Percentiles rank a stretch among this genome's conserved stretches.
phyloP scores from a whole-genome alignment of 2,329 filamentous ascomycete species.

The Keithomyces neogunnii region DNA sequence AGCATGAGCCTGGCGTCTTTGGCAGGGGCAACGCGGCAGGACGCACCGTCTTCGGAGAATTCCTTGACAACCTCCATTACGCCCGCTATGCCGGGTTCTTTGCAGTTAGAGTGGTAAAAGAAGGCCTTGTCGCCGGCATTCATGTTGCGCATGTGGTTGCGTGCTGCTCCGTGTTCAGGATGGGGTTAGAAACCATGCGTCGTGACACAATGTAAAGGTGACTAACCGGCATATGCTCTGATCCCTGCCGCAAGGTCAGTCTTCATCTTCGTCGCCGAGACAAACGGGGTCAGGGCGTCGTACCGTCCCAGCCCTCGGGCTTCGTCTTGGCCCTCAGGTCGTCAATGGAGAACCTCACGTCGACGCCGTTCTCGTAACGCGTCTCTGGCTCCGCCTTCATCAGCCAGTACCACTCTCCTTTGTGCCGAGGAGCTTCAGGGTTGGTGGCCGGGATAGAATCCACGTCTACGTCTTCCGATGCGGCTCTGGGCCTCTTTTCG shows the following conservation, averaged over 20 bases:
- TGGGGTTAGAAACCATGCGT: neutral
- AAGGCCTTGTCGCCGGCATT: slow-evolving; percentile 86
- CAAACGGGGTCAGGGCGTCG: slow-evolving; percentile 19
- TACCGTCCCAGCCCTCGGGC: slow-evolving; percentile 90
- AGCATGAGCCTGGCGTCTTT: too few species aligned
- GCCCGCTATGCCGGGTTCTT: slow-evolving; percentile 78
- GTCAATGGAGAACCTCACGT: slow-evolving; percentile 92
- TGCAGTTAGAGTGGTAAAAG: slow-evolving; percentile 95
- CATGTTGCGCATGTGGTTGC: slow-evolving; percentile 89
- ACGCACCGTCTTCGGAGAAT: slow-evolving; percentile 67
- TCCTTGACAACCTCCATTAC: slow-evolving; percentile 85
- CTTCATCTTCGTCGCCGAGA: neutral
- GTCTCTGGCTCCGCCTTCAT: slow-evolving; percentile 86
- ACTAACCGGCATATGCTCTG: slow-evolving; percentile 37
- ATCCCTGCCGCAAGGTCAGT: slow-evolving; percentile 28
- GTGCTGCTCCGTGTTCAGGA: slow-evolving; percentile 37
- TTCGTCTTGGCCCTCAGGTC: slow-evolving; percentile 64
- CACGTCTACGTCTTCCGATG: slow-evolving; percentile 20
- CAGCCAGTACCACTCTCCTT: slow-evolving; percentile 58
- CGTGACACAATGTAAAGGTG: neutral
- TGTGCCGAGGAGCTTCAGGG: slow-evolving; percentile 28
- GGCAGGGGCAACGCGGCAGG: neutral
- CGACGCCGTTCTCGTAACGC: slow-evolving; percentile 74
- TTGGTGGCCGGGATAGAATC: slow-evolving; percentile 28
- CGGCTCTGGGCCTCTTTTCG: slow-evolving; percentile 3